phyloP scores from a whole-genome alignment of 148 eudicot species.

The Camellia japonica region DNA sequence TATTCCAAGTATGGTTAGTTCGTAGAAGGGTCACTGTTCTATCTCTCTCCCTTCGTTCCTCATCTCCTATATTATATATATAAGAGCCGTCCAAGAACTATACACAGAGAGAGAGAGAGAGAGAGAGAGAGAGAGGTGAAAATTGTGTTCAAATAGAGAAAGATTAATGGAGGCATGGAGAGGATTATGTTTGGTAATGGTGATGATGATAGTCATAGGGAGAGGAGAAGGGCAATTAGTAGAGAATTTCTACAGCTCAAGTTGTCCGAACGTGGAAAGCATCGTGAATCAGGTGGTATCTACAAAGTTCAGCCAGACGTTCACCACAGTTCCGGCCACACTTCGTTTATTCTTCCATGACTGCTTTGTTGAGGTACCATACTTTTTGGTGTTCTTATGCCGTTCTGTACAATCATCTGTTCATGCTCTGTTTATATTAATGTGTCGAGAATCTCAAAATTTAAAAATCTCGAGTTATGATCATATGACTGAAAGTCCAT shows the following conservation, averaged over 20 bases:
- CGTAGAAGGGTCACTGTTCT: not conserved
- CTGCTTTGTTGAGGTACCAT: constrained; percentile 62
- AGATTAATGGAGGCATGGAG: constrained; percentile 30
- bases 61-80: not conserved
- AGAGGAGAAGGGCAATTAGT: constrained; percentile 38
- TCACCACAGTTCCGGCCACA: constrained; percentile 60
- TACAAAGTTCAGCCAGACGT: constrained; percentile 47
- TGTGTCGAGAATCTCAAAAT: too few species aligned
- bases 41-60: not conserved
- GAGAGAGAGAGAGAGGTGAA: not conserved
- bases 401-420: too few species aligned
- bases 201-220: constrained; percentile 20
- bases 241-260: constrained; percentile 41
- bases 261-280: constrained; percentile 60
- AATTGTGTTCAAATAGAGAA: not conserved
- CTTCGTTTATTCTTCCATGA: constrained; percentile 77
- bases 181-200: constrained; percentile 17
- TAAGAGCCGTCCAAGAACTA: not conserved
- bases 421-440: too few species aligned
- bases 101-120: not conserved
- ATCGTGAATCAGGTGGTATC: constrained; percentile 45
- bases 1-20: not conserved
- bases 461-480: too few species aligned
- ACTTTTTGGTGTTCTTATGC: too few species aligned
- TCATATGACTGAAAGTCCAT: too few species aligned